Base-by-base conservation (phyloP, 2,329 filamentous ascomycete species). In the Arthroderma sp. region DNA sequence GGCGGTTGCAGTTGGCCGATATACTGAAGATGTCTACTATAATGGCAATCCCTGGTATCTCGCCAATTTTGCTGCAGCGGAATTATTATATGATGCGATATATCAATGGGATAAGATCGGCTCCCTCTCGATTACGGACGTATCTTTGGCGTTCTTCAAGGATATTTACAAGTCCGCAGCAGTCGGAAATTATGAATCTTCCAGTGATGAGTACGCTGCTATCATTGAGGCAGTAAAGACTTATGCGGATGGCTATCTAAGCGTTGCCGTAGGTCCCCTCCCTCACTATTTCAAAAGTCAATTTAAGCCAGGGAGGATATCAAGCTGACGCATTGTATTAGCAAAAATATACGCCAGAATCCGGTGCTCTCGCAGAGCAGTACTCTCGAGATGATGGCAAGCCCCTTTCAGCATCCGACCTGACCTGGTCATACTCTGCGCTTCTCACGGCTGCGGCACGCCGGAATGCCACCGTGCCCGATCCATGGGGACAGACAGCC, bases 21-120 rank as follows among this genome's bases (percentile, higher is more conserved):
- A 86, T 57, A 63, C 78, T 0, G 82, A 85, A 60, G 85, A 91
- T 54, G 65, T 71, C 9, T 89, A 88, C 62, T 82, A 79, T 62
- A 77, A 76, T 48, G 83, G 83, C 4, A 86, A 89, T 59, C 83
- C 84, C 2, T 89, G 84, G 84, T 84, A 86, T 54, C 70, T 88
- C 5, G 73, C 74, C 51, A 88, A 82, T 1, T 71, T 86, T 33
- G 83, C 82, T 0, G 82, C 82, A 0, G 85, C 83, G 9, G 85
- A 91, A 60, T 77, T 84, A 58, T 73, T 91, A 3, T 89, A 87
- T 58, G 80, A 83, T 56, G 80, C 84, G 1, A 59, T 86, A 4
- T 78, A 80, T 51, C 77, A 82, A 40, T 88, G 82, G 81, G 72
- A 81, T 48, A 64, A 69, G 40, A 62, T 69, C n/a, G 78, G 77